These are phyloP conservation scores for Penicillium sp. DNA, from an alignment of 2,329 filamentous ascomycete species.

Conservation along the genomic window DNA sequence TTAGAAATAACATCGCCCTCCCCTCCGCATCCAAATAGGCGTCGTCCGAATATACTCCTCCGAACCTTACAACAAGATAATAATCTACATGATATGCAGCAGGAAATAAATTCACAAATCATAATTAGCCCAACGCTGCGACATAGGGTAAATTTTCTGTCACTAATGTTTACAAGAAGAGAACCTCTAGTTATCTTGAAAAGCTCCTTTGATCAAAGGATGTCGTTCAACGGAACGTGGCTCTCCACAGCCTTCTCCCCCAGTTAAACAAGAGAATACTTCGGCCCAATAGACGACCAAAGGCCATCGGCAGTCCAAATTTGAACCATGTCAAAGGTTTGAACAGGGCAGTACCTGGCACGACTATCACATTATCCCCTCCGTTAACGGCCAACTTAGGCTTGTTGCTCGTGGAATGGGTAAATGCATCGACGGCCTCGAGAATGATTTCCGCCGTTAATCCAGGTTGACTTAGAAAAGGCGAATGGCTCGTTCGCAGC, in stretches of 20 bases:
- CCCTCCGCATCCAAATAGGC: not conserved
- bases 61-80: not conserved
- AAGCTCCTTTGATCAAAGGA: not conserved
- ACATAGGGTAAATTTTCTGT: no score
- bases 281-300: conserved; percentile 33
- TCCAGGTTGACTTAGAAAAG: conserved; percentile 56
- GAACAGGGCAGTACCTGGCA: conserved; percentile 20
- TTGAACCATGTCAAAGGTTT: conserved; percentile 32
- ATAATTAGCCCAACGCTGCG: not conserved
- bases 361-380: conserved; percentile 4
- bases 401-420: conserved; percentile 9
- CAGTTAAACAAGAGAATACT: conserved; percentile 28
- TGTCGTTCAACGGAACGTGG: not conserved
- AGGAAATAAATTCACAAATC: not conserved
- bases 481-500: conserved; percentile 56
- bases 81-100: not conserved
- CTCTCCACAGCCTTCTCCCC: conserved; percentile 26
- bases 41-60: no score
- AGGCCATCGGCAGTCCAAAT: conserved; percentile 31
- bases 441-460: conserved; percentile 49
- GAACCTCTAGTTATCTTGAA: no score
- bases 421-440: conserved; percentile 45
- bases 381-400: not conserved
- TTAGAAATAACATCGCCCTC: not conserved
- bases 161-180: no score